Percentiles rank a stretch among this genome's conserved stretches.
Evolutionary conservation across 1,139 yeast species (phyloP).

Genomic region (Schwanniomyces etchellsii): DNA sequence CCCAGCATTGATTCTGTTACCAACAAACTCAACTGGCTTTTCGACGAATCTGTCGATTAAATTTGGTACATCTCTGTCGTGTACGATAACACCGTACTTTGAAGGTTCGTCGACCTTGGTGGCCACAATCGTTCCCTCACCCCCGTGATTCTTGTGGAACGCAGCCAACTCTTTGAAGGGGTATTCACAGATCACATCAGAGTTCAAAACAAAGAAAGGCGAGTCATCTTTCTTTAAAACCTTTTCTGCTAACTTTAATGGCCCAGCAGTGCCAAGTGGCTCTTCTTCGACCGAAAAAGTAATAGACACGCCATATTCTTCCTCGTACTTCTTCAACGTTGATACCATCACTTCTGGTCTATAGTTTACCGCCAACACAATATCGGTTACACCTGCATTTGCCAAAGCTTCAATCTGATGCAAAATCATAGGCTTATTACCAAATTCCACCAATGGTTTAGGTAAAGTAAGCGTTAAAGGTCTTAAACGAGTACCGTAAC

Average conservation of each 20-base stretch:
- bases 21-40: conserved; percentile 98
- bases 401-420: conserved; percentile 99
- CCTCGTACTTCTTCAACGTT: conserved; percentile 88
- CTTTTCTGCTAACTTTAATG: conserved; percentile 93
- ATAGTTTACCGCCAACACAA: conserved; percentile 97
- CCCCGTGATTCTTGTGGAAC: conserved; percentile 95
- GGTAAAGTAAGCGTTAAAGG: conserved; percentile 96
- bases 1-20: conserved; percentile 98
- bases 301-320: conserved; percentile 88
- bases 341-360: conserved; percentile 99
- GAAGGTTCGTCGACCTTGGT: conserved; percentile 99
- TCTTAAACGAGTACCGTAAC: conserved; percentile 99
- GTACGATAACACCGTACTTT: conserved; percentile 98
- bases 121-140: conserved; percentile 97
- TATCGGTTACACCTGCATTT: conserved; percentile 97
- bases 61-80: conserved; percentile 87
- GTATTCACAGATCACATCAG: conserved; percentile 98
- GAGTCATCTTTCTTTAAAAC: conserved; percentile 90
- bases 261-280: conserved; percentile 99
- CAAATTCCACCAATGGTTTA: conserved; percentile 98
- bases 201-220: conserved; percentile 96
- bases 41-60: conserved; percentile 98
- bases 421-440: conserved; percentile 94
- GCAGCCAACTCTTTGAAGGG: conserved; percentile 90
- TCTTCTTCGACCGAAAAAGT: conserved; percentile 98